These are phyloP conservation scores for Piper betle DNA, from an alignment of 164 flowering plant genomes.

Conservation along the genomic window DNA sequence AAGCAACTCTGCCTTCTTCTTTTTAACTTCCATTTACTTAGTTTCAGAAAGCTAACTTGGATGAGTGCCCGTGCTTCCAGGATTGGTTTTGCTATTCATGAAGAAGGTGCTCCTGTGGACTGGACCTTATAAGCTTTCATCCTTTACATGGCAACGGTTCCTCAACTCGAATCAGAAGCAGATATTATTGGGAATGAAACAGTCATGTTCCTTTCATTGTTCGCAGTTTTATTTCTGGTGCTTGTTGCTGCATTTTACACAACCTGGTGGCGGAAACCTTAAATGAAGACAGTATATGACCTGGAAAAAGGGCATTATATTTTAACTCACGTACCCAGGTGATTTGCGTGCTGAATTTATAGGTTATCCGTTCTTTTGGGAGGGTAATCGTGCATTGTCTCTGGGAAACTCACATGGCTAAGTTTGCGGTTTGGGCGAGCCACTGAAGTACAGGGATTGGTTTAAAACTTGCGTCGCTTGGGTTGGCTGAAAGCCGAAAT, in stretches of 20 bases:
- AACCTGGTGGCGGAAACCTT: slow-evolving; percentile 31
- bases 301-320: slow-evolving; percentile 39
- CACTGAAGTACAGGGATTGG: no score
- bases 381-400: not conserved
- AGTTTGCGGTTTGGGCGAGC: no score
- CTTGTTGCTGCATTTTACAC: slow-evolving; percentile 24
- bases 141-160: slow-evolving; percentile 21
- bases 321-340: slow-evolving; percentile 2
- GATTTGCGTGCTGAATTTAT: not conserved
- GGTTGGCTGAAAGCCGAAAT: no score
- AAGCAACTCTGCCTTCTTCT: not conserved
- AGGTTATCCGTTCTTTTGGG: slow-evolving; percentile 6
- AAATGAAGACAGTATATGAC: slow-evolving; percentile 40
- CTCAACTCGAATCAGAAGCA: slow-evolving; percentile 17
- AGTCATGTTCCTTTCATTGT: slow-evolving; percentile 22
- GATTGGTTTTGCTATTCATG: slow-evolving; percentile 20
- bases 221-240: slow-evolving; percentile 27
- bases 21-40: not conserved
- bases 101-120: slow-evolving; percentile 20
- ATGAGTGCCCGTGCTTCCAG: not conserved
- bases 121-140: slow-evolving; percentile 48
- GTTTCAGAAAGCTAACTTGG: not conserved
- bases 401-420: no score
- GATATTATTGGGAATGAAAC: slow-evolving; percentile 13
- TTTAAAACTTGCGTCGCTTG: no score